These are phyloP conservation scores for Penicillium parvum DNA, from an alignment of 495 filamentous ascomycete genomes.

Conservation along the genomic window DNA sequence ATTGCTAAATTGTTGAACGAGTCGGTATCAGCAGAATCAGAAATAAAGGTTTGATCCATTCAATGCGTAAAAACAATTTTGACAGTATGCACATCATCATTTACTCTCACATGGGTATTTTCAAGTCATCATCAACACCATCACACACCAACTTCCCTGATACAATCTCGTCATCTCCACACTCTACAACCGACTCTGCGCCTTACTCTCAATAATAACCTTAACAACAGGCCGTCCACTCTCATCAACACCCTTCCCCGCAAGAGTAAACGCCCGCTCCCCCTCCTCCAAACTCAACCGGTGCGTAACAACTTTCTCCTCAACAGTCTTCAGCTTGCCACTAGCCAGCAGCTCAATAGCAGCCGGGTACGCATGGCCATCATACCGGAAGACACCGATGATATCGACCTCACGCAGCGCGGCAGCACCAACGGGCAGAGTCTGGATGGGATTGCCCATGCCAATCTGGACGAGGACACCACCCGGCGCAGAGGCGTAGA, in stretches of 20 bases:
- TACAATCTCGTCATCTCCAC: background rate
- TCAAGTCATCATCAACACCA: slow-evolving; percentile 14
- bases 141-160: slow-evolving; percentile 8
- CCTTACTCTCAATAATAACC: slow-evolving; percentile 62
- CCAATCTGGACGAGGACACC: slow-evolving; percentile 84
- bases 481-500: slow-evolving; percentile 76
- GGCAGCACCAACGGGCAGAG: slow-evolving; percentile 76
- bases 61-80: background rate
- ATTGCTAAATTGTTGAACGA: too few species aligned
- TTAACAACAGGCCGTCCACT: slow-evolving; percentile 76
- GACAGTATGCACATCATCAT: slow-evolving; percentile 1
- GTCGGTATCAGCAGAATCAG: too few species aligned
- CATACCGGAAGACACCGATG: slow-evolving; percentile 87
- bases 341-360: slow-evolving; percentile 69
- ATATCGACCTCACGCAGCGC: slow-evolving; percentile 88
- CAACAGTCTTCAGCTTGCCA: slow-evolving; percentile 49
- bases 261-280: slow-evolving; percentile 72
- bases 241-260: slow-evolving; percentile 74
- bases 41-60: too few species aligned
- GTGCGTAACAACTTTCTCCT: slow-evolving; percentile 71
- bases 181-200: slow-evolving; percentile 1
- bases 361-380: slow-evolving; percentile 72
- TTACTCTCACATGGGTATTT: slow-evolving; percentile 25
- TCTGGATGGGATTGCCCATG: slow-evolving; percentile 91
- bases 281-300: slow-evolving; percentile 61